Conservation (phyloP, 1,284 basidiomycete genomes). For the Wallemia hederae region DNA sequence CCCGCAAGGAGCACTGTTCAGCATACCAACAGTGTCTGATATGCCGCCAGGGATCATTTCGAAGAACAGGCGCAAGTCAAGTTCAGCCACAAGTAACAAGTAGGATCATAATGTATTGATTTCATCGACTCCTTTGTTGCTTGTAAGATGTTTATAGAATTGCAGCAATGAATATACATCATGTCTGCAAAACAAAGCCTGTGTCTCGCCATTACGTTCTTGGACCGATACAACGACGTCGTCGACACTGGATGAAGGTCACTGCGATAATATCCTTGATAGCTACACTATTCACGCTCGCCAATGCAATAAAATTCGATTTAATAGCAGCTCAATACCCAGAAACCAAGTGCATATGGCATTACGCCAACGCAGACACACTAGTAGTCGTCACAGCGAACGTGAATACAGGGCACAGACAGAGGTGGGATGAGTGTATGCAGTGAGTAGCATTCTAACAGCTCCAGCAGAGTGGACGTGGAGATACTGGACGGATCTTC, state of each 20-base stretch:
- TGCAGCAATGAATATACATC: background rate
- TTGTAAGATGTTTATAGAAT: background rate
- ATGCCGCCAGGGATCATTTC: background rate
- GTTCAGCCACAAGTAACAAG: background rate
- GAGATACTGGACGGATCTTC: slow-evolving; percentile 74
- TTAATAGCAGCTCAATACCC: slow-evolving; percentile 39
- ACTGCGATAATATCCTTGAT: background rate
- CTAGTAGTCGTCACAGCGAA: slow-evolving; percentile 87
- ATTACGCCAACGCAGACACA: slow-evolving; percentile 51
- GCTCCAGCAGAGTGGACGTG: slow-evolving; percentile 37
- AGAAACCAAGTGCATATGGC: slow-evolving; percentile 64
- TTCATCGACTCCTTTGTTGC: background rate
- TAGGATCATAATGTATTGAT: too few relatives aligned
- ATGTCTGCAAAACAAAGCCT: too few relatives aligned
- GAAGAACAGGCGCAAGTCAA: background rate
- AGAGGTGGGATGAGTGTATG: slow-evolving; percentile 21
- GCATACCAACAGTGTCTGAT: background rate
- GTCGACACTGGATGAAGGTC: background rate
- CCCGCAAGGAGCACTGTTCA: background rate
- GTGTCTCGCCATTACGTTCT: background rate
- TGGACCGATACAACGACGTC: background rate
- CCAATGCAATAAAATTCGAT: slow-evolving; percentile 48
- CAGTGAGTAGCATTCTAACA: background rate
- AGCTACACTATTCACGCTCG: background rate
- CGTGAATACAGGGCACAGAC: slow-evolving; percentile 31